Evolutionary conservation across 1,284 basidiomycete genomes (phyloP).

Genomic region (Malassezia equina): DNA sequence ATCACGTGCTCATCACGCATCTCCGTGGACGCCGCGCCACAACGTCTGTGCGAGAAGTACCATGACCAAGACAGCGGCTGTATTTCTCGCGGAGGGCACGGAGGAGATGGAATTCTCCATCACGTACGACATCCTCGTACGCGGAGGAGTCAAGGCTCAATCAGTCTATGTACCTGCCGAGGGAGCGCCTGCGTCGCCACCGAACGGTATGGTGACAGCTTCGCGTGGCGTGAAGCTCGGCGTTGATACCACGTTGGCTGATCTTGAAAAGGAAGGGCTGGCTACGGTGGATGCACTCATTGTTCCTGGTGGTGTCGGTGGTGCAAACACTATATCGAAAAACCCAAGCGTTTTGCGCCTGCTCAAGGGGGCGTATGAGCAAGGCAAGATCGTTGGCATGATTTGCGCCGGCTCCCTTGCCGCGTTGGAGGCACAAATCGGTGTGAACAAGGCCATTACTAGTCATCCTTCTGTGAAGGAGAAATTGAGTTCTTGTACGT

Average conservation of each 20-base stretch:
- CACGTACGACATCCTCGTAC: conserved; percentile 41
- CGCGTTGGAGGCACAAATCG: conserved; percentile 59
- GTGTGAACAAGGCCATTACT: conserved; percentile 55
- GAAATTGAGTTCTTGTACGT: conserved; percentile 56
- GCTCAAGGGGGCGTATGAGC: conserved; percentile 57
- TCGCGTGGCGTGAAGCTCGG: conserved; percentile 38
- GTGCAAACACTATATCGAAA: conserved; percentile 63
- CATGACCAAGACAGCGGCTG: conserved; percentile 8
- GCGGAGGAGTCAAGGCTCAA: conserved; percentile 24
- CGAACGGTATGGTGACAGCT: conserved; percentile 24
- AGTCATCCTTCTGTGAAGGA: conserved; percentile 68
- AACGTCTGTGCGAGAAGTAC: conserved; percentile 7
- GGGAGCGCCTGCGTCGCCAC: conserved; percentile 16
- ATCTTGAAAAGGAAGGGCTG: conserved; percentile 42
- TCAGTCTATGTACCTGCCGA: conserved; percentile 23
- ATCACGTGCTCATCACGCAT: neutral
- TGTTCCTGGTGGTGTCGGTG: conserved; percentile 70
- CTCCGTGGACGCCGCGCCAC: neutral
- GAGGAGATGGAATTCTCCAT: conserved; percentile 55
- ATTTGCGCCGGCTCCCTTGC: conserved; percentile 54
- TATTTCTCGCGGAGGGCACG: conserved; percentile 65
- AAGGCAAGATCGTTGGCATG: conserved; percentile 27
- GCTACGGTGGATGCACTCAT: conserved; percentile 58
- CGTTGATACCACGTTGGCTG: conserved; percentile 32
- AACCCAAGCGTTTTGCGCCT: conserved; percentile 59